Evolutionary conservation across 129 eudicot genomes (phyloP), one percentile per base, ranked within the genome.

Genomic region (Cynara cardunculus): DNA sequence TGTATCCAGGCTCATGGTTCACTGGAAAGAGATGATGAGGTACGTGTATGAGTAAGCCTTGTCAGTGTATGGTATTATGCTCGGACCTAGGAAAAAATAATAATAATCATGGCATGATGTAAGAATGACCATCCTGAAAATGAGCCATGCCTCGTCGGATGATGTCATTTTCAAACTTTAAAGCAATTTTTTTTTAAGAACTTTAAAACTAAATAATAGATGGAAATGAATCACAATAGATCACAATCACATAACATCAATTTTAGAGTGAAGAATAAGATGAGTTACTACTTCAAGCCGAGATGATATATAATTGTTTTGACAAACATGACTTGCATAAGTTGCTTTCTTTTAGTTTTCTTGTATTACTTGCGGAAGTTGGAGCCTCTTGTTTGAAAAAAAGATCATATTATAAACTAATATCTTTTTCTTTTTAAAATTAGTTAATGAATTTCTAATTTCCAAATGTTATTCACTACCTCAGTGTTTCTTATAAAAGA

Each of bases 1-100:
- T 83, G 70, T 79, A 26, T 91, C 80, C 89, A 94, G 98, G 89
- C 84, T 82, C 98, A 89, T 53, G 97, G 91, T 72, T 94, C 98
- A 49, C 85, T 92, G 77, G 94, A 92, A 61, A 90, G 96, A 62
- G 98, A 92, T 76, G 97, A 94, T 22, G 98, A 94, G 98, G 98
- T 94, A 90, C 28, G 77, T 67, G 37, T 73, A 21, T 39, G 2
- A 25, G 65, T 56, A 56, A 19, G 65, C 65, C 65, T 56, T 24
- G 22, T 41, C 53, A 11, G 53, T 41, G 18, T 41, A 13, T 41
- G 53, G 24, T 56, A 56, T 56, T 3, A 14, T 56, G 21, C 10
- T 56, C 24, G 5, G 65, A 18, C 65, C 24, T 24, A 3, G n/a
- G n/a, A 8, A 49, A 49, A 49, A 39, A 37, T 37, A 37, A 39